A percentile compares a stretch with the other conserved stretches of the same genome.
These are phyloP conservation scores for Hylodesmum podocarpum DNA, from an alignment of 306 rosid species.

Conservation along the genomic window DNA sequence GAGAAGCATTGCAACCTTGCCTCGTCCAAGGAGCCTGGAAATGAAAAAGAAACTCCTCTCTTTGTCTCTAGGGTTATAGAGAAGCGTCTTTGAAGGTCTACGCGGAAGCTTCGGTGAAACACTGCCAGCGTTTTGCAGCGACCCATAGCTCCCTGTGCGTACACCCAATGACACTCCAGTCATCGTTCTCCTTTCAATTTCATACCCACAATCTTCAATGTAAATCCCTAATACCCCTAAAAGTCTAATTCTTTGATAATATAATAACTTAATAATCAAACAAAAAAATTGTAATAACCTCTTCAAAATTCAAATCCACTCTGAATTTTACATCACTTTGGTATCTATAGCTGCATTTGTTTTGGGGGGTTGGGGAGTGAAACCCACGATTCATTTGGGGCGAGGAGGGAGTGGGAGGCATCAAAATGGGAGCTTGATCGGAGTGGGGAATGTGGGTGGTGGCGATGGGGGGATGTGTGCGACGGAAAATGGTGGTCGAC, in stretches of 20 bases:
- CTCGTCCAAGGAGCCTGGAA: constrained; percentile 67
- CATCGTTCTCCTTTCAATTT: constrained; percentile 69
- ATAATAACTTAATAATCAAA: no score
- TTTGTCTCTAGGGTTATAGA: constrained; percentile 69
- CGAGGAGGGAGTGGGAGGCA: background rate
- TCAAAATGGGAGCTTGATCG: constrained; percentile 31
- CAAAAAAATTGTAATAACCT: no score
- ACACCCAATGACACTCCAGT: constrained; percentile 91
- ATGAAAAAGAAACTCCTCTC: constrained; percentile 60
- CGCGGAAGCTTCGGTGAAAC: constrained; percentile 50
- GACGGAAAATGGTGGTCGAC: background rate
- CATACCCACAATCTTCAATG: constrained; percentile 44
- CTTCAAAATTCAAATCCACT: constrained; percentile 31
- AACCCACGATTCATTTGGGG: constrained; percentile 22
- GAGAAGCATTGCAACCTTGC: constrained; percentile 80
- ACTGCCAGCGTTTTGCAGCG: constrained; percentile 70
- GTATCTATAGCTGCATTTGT: constrained; percentile 8
- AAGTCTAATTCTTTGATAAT: no score
- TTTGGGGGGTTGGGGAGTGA: background rate
- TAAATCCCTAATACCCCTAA: constrained; percentile 6
- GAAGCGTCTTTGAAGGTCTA: constrained; percentile 68
- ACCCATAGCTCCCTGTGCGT: constrained; percentile 75
- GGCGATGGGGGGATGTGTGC: no score
- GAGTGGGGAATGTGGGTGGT: background rate
- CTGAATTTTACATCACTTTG: constrained; percentile 23